A percentile compares a stretch with the other conserved stretches of the same genome.
Conservation (phyloP, 2,329 filamentous ascomycete species). For the Orbilia brochopaga region DNA sequence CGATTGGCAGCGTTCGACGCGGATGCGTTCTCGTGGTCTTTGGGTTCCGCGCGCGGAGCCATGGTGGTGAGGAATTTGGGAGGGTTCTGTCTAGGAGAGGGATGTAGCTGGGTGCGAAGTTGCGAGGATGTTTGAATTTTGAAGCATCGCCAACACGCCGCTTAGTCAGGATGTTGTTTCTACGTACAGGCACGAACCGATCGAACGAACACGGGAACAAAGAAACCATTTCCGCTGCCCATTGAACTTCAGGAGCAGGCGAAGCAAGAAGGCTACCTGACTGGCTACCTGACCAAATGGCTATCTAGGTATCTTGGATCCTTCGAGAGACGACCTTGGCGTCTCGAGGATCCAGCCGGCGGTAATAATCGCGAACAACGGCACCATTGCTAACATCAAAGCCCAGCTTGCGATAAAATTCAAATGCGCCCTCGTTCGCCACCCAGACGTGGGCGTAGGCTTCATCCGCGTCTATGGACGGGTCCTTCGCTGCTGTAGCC, state of each 20-base stretch:
- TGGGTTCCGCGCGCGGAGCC: not conserved
- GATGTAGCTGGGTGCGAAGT: not conserved
- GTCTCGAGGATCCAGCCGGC: conserved; percentile 67
- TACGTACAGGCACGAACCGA: not conserved
- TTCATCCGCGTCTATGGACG: conserved; percentile 58
- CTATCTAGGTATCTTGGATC: conserved; percentile 19
- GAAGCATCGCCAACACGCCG: not conserved
- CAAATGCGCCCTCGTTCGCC: conserved; percentile 68
- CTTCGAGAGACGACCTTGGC: conserved; percentile 64
- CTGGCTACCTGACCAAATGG: not conserved
- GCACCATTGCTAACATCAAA: conserved; percentile 62
- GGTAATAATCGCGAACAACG: conserved; percentile 65
- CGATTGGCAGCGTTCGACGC: not conserved
- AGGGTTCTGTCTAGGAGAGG: not conserved
- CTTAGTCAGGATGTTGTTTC: not conserved
- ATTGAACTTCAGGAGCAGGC: not conserved
- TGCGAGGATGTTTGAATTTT: not conserved
- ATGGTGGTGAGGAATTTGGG: not conserved
- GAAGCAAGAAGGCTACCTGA: too few relatives aligned
- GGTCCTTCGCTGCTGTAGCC: conserved; percentile 58
- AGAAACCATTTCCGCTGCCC: not conserved
- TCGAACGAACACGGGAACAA: not conserved
- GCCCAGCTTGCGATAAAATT: conserved; percentile 68
- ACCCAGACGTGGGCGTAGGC: conserved; percentile 74
- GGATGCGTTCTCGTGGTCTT: conserved; percentile 4